A percentile compares a stretch with the other conserved stretches of the same genome.
These are phyloP conservation scores for Umbelopsis sp. DNA, from an alignment of 371 early-diverging fungal species.

Conservation along the genomic window DNA sequence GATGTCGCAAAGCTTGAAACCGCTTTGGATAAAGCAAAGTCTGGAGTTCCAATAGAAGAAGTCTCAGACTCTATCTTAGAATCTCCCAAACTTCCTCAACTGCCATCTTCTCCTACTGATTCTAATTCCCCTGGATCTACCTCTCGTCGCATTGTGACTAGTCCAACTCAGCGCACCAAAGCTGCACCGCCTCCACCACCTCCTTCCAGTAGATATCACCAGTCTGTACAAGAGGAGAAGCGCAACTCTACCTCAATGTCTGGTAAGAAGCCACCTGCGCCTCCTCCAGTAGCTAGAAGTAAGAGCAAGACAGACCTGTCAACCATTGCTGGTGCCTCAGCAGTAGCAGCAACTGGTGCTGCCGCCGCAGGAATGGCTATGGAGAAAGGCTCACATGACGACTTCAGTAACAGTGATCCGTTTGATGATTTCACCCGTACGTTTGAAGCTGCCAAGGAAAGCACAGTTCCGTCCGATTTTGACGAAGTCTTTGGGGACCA, in stretches of 20 bases:
- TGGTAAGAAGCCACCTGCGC: conserved; percentile 30
- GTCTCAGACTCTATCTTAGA: conserved; percentile 17
- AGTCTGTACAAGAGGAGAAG: conserved; percentile 34
- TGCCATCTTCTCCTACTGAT: conserved; percentile 24
- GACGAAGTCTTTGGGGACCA: conserved; percentile 15
- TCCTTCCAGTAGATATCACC: conserved; percentile 50
- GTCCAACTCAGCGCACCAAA: conserved; percentile 23
- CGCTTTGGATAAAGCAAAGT: conserved; percentile 8
- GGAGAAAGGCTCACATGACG: neutral
- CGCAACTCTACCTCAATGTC: conserved; percentile 21
- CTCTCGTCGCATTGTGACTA: conserved; percentile 21
- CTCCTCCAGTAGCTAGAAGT: conserved; percentile 25
- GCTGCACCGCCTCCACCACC: conserved; percentile 47
- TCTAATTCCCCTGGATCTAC: conserved; percentile 29
- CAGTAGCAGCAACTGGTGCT: conserved; percentile 5
- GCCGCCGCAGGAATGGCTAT: neutral
- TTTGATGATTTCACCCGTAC: conserved; percentile 23
- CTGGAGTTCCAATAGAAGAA: neutral
- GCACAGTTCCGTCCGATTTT: neutral
- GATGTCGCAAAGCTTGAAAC: conserved; percentile 26
- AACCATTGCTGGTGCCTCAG: neutral
- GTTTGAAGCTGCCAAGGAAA: conserved; percentile 19
- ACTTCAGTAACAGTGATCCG: conserved; percentile 4
- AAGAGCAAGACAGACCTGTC: conserved; percentile 10
- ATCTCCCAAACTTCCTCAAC: conserved; percentile 14